Evolutionary conservation across 169 alveolate species (phyloP), one percentile per base, ranked within the genome.

Genomic region (Plasmodium chabaudi): DNA sequence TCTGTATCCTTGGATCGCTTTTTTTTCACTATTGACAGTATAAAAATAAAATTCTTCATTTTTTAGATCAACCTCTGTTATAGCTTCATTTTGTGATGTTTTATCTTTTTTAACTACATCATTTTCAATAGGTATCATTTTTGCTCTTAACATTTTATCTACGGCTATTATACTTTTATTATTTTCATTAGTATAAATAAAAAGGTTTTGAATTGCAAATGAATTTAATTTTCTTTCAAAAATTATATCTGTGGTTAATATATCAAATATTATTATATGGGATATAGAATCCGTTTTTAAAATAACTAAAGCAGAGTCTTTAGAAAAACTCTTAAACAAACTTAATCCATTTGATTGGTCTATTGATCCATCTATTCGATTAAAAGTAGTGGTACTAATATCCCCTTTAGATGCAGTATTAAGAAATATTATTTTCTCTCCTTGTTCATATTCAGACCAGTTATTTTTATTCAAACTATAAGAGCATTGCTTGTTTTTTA

Each of bases 361-460:
- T 51, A 13, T 51, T 2, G 19, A 12, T 2, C 46, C 68, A 56
- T 61, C 27, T 13, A 56, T 77, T 4, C 23, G 34, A 64, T 77
- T 77, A 21, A 74, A 53, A 15, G 49, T 39, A 17, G 15, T 69
- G 34, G 9, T 21, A 10, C 51, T 12, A 39, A n/a, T 21, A 17
- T 59, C 34, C 0, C 19, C 51, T 12, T 63, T 27, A 44, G 13
- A 17, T 10, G 12, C 59, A 6, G 53, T 19, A 44, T 67, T 67
- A 5, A 42, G 5, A 59, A 82, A 82, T 57, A 67, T 55, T 42
- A 67, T 5, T 39, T 82, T 82, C 47, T 56, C 68, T 46, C 67
- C 90, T 25, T 82, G 53, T 5, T 82, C 84, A 12, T 67, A 39
- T 46, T 82, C 90, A 10, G 90, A 65, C 90, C 90, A 82, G 47